Evolutionary conservation across 2,329 filamentous ascomycete genomes (phyloP), one percentile per base, ranked within the genome.

Genomic region (Ceratocystis harringtonii): DNA sequence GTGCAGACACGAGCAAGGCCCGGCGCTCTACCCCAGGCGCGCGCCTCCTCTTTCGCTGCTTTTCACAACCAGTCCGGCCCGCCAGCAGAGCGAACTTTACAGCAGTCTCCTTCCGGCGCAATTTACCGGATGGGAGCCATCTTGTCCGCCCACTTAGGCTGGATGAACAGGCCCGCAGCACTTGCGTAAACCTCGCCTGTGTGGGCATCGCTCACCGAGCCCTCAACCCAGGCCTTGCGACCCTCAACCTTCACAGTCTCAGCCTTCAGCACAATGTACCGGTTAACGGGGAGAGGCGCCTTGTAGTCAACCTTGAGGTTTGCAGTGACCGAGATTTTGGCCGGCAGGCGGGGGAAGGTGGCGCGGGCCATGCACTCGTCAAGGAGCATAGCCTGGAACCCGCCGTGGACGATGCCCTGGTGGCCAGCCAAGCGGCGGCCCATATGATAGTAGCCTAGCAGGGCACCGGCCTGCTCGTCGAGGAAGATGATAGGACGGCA

Each of bases 171-270:
- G 22, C 66, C 66, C 5, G 57, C 48, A 4, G 66, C 66, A 5
- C 28, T 55, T 8, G 66, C 66, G n/a, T 67, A 67, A 6, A 67
- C 62, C 36, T 67, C 41, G 57, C 66, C 66, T 7, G 66, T 67
- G 30, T 45, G 50, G 19, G 66, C 66, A 61, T 67, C 66, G 25
- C 32, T 44, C 5, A 67, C 66, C 7, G 58, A 61, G 15, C 90
- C 94, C 76, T 89, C 87, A 0, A 96, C 90, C 90, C 90, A 96
- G 12, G 91, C 92, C 78, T 97, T 97, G 68, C 94, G 81, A 0
- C 94, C 92, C 73, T 97, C 91, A 1, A 92, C 88, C 77, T 88
- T 92, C 8, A 83, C 86, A 22, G 92, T 96, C 73, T 84, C 83
- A 3, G 90, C 92, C 68, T 83, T 81, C 67, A 99, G 76, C 55